Conservation (phyloP, 2,329 filamentous ascomycete genomes). For the Cryphonectria parasitica region DNA sequence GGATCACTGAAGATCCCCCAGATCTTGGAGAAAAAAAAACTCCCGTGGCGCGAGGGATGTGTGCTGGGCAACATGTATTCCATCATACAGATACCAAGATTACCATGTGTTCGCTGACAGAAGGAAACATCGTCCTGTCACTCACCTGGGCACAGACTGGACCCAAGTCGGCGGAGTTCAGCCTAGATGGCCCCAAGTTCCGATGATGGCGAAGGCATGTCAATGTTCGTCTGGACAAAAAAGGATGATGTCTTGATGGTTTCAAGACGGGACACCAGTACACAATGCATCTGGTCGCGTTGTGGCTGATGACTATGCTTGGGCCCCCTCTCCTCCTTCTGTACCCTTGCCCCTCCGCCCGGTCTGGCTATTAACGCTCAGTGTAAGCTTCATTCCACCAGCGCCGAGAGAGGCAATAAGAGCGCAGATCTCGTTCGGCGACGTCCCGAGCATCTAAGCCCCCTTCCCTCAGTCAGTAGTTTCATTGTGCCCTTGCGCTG, state of each 20-base stretch:
- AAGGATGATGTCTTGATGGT: neutral
- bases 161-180: neutral
- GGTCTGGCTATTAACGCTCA: neutral
- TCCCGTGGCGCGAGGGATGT: neutral
- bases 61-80: neutral
- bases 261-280: neutral
- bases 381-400: neutral
- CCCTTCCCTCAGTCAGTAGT: neutral
- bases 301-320: neutral
- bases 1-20: conserved; percentile 11
- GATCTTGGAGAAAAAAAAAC: conserved; percentile 9
- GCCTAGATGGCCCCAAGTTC: neutral
- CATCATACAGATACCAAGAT: neutral
- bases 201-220: conserved; percentile 7
- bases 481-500: neutral
- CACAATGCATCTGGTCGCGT: neutral
- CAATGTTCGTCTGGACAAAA: neutral
- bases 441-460: neutral
- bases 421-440: neutral
- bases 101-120: neutral
- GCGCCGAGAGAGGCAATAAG: neutral
- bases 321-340: neutral
- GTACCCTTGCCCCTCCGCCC: neutral
- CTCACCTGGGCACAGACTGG: neutral
- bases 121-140: neutral